These are phyloP conservation scores for Pharnaceum exiguum DNA, from an alignment of 148 eudicot genomes.

Conservation along the genomic window DNA sequence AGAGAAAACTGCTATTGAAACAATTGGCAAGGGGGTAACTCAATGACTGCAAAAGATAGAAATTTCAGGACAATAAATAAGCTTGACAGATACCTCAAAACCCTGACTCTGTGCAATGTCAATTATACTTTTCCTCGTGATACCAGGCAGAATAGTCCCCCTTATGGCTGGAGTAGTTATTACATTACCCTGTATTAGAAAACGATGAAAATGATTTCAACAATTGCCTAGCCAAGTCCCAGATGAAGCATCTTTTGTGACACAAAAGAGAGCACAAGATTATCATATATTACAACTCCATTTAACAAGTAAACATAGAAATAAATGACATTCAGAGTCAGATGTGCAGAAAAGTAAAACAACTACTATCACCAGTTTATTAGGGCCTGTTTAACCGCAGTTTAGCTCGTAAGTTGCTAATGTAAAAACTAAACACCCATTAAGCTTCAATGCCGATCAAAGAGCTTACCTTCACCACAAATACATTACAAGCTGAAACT, in stretches of 20 bases:
- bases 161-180: constrained; percentile 77
- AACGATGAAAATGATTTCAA: background rate
- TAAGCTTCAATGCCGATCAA: background rate
- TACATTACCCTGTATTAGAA: constrained; percentile 54
- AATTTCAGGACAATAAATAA: background rate
- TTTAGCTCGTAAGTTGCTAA: background rate
- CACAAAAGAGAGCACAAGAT: no score
- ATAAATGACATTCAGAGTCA: no score
- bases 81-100: constrained; percentile 55
- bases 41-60: background rate
- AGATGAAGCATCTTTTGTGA: no score
- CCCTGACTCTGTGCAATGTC: constrained; percentile 86
- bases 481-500: constrained; percentile 91
- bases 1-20: background rate
- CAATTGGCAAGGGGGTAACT: background rate
- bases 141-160: constrained; percentile 96
- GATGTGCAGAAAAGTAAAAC: no score
- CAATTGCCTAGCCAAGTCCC: no score
- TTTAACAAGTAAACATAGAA: no score
- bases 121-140: constrained; percentile 90
- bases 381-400: no score
- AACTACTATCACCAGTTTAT: no score
- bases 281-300: no score
- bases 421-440: background rate
- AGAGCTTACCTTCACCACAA: constrained; percentile 75